Evolutionary conservation across 805 yeast genomes (phyloP), one percentile per base, ranked within the genome.

Genomic region (Millerozyma miso): DNA sequence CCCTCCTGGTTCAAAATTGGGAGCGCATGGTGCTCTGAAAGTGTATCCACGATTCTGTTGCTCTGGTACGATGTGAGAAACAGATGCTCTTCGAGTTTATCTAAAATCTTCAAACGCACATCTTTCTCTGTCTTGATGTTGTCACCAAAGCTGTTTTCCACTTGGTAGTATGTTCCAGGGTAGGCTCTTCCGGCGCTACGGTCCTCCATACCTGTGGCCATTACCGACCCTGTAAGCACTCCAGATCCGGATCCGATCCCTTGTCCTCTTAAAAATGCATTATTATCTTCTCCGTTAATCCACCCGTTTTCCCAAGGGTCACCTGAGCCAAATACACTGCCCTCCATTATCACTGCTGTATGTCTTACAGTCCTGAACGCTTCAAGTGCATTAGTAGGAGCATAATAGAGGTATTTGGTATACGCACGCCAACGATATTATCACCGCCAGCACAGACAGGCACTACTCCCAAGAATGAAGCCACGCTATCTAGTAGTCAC

Each of bases 261-360:
- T 10, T 7, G 10, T 7, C 10, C 10, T 23, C 29, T 10, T 10
- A 10, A 23, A 10, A 23, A 23, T 15, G 17, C 17, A 13, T 32
- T 13, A 13, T 32, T 13, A 12, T 18, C 42, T 14, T 53, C 51
- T 3, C 49, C 51, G 10, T 49, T 43, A 14, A 63, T 59, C 73
- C 73, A 67, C 19, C 70, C 71, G 45, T 68, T 67, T 40, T 60
- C 68, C 64, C 71, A 69, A 2, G 70, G 69, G 44, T 68, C 71
- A 16, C 60, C 62, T 3, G 55, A 35, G 5, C 47, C 44, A 35
- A 44, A 55, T 35, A 54, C 35, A 41, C 48, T 47, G 39, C 43
- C 47, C 43, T 45, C 53, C 45, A 44, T 44, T 19, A 26, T 35
- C 34, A 8, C 14, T 32, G 14, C 34, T n/a, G 17, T 32, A 15